Evolutionary conservation across 1,139 yeast genomes (phyloP).

Genomic region (Eremothecium cymbalariae): DNA sequence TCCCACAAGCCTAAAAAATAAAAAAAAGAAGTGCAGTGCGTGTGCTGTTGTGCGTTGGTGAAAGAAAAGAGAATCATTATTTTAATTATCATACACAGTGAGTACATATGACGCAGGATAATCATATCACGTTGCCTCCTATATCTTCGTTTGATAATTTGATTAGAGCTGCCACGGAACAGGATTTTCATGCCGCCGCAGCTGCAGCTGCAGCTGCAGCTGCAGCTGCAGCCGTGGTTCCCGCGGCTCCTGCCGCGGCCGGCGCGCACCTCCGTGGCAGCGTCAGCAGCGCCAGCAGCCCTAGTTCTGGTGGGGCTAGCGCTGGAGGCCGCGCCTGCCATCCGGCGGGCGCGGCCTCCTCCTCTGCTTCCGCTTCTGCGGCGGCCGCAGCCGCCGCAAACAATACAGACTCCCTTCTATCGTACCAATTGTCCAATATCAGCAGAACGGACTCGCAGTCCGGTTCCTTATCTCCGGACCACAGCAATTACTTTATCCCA

Average conservation of each 20-base stretch:
- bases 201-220: not conserved
- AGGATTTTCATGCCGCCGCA: constrained; percentile 2
- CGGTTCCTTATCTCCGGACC: not conserved
- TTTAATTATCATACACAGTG: too few relatives aligned
- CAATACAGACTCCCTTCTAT: constrained; percentile 2
- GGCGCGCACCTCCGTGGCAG: constrained; percentile 1
- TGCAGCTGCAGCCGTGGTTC: not conserved
- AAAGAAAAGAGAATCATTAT: too few relatives aligned
- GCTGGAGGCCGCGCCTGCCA: too few relatives aligned
- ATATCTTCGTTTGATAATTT: constrained; percentile 25
- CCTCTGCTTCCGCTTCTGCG: constrained; percentile 4
- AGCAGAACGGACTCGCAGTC: not conserved
- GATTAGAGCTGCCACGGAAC: constrained; percentile 15
- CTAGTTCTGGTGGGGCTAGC: too few relatives aligned
- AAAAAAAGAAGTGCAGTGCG: too few relatives aligned
- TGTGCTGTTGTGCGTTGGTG: too few relatives aligned
- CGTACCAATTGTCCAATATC: constrained; percentile 5
- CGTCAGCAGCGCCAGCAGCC: not conserved
- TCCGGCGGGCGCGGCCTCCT: constrained; percentile 2
- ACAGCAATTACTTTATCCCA: constrained; percentile 2
- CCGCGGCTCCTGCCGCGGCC: not conserved
- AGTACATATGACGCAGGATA: constrained; percentile 3
- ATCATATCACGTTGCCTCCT: constrained; percentile 22
- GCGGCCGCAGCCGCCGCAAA: constrained; percentile 1
- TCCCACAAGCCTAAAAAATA: too few relatives aligned